Conservation (phyloP, 306 rosid genomes). For the Rosa persica region DNA sequence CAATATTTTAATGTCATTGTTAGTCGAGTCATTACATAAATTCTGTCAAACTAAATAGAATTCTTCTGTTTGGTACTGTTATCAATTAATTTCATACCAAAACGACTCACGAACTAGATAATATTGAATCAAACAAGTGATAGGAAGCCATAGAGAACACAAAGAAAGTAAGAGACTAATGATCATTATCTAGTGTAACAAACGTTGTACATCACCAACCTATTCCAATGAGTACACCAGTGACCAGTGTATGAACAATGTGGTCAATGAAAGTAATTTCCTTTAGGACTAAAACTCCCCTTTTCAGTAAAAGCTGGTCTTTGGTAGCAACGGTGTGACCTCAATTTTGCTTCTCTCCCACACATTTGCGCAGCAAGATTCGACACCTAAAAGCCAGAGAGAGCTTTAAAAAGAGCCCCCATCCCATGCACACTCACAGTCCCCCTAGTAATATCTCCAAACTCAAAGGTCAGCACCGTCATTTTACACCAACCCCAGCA, state of each 20-base stretch:
- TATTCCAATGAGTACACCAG: no score
- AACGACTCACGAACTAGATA: no score
- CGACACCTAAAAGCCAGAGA: constrained; percentile 8
- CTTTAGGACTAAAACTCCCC: background rate
- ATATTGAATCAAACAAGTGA: no score
- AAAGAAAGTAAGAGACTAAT: no score
- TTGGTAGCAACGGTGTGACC: background rate
- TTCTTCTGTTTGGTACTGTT: no score
- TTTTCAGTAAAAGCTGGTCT: background rate
- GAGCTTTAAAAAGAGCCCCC: background rate
- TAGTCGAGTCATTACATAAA: no score
- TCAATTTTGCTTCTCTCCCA: background rate
- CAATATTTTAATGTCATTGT: no score
- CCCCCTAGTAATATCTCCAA: background rate
- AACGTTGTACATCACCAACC: no score
- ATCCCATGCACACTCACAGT: constrained; percentile 8
- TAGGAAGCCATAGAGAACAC: no score
- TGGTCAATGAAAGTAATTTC: background rate
- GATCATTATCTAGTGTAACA: no score
- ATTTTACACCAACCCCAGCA: background rate
- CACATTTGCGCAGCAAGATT: constrained; percentile 20
- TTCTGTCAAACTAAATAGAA: no score
- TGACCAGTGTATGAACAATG: background rate
- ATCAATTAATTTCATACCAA: no score
- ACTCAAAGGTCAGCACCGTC: background rate